phyloP scores from a whole-genome alignment of 1,284 basidiomycete genomes.

The Ustilago tritici region DNA sequence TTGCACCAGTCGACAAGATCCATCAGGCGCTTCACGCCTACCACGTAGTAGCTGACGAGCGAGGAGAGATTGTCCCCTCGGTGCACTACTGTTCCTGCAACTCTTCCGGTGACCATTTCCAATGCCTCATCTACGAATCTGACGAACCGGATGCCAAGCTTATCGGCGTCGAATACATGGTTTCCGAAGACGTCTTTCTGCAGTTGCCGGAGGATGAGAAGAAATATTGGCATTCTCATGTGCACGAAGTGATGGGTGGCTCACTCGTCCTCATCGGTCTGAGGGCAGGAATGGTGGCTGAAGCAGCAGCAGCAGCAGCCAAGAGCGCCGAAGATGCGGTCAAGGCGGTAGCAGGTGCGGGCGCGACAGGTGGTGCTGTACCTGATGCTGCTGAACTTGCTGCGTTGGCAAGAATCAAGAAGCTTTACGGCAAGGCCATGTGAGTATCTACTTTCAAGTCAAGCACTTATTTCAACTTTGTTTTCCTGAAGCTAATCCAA shows the following conservation, averaged over 20 bases:
- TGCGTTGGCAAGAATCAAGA: slow-evolving; percentile 23
- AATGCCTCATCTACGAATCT: slow-evolving; percentile 73
- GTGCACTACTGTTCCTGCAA: slow-evolving; percentile 52
- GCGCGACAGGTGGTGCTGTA: slow-evolving; percentile 31
- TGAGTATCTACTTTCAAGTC: slow-evolving; percentile 9
- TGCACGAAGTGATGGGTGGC: slow-evolving; percentile 73
- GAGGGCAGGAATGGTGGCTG: slow-evolving; percentile 16
- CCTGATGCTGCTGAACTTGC: slow-evolving; percentile 45
- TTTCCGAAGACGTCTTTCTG: slow-evolving; percentile 72
- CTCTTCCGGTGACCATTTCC: slow-evolving; percentile 23
- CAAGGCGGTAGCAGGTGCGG: slow-evolving; percentile 3
- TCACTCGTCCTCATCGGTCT: slow-evolving; percentile 70
- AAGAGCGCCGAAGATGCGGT: slow-evolving; percentile 30
- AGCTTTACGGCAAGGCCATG: slow-evolving; percentile 44
- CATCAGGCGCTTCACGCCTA: slow-evolving; percentile 52
- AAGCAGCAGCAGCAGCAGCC: slow-evolving; percentile 14
- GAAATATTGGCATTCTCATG: slow-evolving; percentile 74
- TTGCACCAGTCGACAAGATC: slow-evolving; percentile 41
- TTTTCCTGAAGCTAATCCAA: background rate
- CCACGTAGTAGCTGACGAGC: slow-evolving; percentile 47
- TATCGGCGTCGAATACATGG: slow-evolving; percentile 75
- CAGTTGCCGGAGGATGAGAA: slow-evolving; percentile 73
- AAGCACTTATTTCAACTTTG: background rate
- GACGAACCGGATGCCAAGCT: slow-evolving; percentile 72
- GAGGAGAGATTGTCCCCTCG: slow-evolving; percentile 38